Percentiles rank a stretch among this genome's conserved stretches.
phyloP scores from a whole-genome alignment of 208 protist genomes.

The Strigomonas culicis region DNA sequence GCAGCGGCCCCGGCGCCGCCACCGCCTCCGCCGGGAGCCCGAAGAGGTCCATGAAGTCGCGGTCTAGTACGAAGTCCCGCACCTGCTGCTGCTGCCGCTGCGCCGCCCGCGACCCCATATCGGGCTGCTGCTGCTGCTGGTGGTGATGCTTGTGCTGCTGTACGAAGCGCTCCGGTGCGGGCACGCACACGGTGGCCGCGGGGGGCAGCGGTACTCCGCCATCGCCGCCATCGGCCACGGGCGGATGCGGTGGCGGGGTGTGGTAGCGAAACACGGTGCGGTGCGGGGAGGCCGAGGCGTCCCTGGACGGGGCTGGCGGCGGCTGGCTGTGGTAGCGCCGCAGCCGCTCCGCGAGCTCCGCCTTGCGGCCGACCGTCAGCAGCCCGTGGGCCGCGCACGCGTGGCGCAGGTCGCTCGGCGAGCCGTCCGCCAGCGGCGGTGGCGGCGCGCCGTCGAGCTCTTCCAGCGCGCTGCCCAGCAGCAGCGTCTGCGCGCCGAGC shows the following conservation, averaged over 20 bases:
- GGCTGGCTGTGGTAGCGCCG: constrained; percentile 10
- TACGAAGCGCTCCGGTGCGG: not conserved
- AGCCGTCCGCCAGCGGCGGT: not conserved
- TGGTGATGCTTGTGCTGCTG: not conserved
- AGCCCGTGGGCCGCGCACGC: constrained; percentile 35
- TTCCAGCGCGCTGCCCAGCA: not conserved
- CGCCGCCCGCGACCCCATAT: too few relatives aligned
- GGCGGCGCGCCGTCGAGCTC: not conserved
- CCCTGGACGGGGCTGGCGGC: not conserved
- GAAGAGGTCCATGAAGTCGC: not conserved
- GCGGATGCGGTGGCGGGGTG: constrained; percentile 11
- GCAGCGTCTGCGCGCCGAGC: not conserved
- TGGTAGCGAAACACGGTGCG: constrained; percentile 36
- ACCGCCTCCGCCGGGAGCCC: not conserved
- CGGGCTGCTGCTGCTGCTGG: not conserved
- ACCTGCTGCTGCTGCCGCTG: not conserved
- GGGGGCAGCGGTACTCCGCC: too few relatives aligned
- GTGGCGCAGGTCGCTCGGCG: constrained; percentile 25
- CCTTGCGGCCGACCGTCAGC: constrained; percentile 33
- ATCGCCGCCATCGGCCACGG: too few relatives aligned
- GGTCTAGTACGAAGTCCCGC: not conserved
- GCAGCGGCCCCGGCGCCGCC: not conserved
- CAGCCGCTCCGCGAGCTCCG: constrained; percentile 33
- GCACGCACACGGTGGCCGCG: not conserved
- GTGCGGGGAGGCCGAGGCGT: constrained; percentile 19